phyloP scores from a whole-genome alignment of 257 asterid genomes.

The Solanum pimpinellifolium region DNA sequence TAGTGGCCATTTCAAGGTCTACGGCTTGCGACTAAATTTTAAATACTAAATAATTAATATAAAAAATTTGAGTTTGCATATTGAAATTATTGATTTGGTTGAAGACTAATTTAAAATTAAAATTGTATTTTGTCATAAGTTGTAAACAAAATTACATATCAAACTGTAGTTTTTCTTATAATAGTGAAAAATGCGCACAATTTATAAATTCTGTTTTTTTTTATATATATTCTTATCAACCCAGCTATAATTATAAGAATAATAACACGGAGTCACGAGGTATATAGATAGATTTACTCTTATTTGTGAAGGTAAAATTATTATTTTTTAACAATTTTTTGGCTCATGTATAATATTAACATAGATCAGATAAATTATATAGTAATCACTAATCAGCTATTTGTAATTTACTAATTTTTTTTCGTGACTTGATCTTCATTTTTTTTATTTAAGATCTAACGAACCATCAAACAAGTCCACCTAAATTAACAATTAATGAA shows the following conservation, averaged over 20 bases:
- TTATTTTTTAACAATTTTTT: not conserved
- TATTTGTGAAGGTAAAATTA: not conserved
- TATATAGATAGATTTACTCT: not conserved
- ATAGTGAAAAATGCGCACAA: not conserved
- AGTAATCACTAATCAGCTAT: not conserved
- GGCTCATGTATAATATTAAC: not conserved
- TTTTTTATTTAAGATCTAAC: not conserved
- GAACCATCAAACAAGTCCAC: not conserved
- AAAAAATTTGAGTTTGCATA: not conserved
- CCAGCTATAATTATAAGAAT: not conserved
- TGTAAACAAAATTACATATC: not conserved
- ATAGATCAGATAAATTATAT: not conserved
- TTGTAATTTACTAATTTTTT: not conserved
- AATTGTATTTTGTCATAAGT: not conserved
- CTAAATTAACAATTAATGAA: not conserved
- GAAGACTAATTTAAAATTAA: not conserved
- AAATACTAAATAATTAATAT: not conserved
- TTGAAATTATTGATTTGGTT: not conserved
- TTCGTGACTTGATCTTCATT: not conserved
- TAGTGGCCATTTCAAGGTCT: not conserved
- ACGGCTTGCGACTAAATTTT: not conserved
- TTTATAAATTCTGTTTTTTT: not conserved
- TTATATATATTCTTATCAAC: not conserved
- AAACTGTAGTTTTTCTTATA: not conserved
- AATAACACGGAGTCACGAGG: accelerated